phyloP scores from a whole-genome alignment of 2,329 filamentous ascomycete genomes.

The Aspergillus persii region DNA sequence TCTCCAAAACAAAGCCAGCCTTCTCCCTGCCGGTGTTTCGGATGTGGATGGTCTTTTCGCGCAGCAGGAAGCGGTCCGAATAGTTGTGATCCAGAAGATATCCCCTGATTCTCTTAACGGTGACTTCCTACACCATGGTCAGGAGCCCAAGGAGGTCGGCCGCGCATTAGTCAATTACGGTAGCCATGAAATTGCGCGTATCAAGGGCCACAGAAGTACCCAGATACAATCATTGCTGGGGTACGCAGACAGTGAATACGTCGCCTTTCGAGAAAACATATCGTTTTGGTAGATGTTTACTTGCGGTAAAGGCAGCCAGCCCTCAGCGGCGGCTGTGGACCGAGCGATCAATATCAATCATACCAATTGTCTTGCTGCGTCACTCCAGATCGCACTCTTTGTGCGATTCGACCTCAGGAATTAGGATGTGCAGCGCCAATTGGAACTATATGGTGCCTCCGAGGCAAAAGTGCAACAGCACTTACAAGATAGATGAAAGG shows the following conservation, averaged over 20 bases:
- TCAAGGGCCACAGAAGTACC: constrained; percentile 78
- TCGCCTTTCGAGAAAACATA: constrained; percentile 83
- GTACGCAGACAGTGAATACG: constrained; percentile 93
- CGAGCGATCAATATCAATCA: not conserved
- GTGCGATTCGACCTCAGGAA: too few species aligned
- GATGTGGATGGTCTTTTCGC: constrained; percentile 85
- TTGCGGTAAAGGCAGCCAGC: constrained; percentile 1
- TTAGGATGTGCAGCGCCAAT: too few species aligned
- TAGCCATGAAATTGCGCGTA: constrained; percentile 75
- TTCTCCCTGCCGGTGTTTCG: constrained; percentile 87
- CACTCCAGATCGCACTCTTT: not conserved
- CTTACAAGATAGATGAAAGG: not conserved
- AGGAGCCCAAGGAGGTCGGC: constrained; percentile 69
- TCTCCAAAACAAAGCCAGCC: constrained; percentile 75
- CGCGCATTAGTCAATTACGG: constrained; percentile 90
- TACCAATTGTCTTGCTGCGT: not conserved
- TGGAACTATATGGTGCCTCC: not conserved
- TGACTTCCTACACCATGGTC: constrained; percentile 37
- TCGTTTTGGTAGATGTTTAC: constrained; percentile 56
- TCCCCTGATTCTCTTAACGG: constrained; percentile 41
- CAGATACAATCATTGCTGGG: constrained; percentile 79
- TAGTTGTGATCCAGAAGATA: constrained; percentile 72
- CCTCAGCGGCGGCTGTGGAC: not conserved
- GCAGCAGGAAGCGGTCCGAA: constrained; percentile 85
- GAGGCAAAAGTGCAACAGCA: not conserved